Conservation (phyloP, 495 filamentous ascomycete species). For the Penicillium odoratum region DNA sequence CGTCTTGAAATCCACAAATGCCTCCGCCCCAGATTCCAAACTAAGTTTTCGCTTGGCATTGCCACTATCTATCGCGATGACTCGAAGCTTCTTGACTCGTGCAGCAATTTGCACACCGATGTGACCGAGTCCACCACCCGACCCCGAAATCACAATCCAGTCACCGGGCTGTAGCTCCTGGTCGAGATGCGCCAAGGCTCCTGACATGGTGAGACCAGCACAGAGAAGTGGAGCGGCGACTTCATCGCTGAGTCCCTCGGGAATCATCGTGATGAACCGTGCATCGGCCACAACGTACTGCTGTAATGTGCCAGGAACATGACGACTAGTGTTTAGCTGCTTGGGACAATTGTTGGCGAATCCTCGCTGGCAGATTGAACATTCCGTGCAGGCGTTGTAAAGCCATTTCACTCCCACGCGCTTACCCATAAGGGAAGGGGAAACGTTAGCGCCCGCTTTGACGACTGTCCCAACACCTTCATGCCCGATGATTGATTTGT, state of each 20-base stretch:
- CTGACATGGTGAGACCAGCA: constrained; percentile 35
- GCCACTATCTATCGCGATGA: constrained; percentile 37
- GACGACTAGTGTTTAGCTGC: constrained; percentile 36
- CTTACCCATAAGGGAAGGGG: constrained; percentile 22
- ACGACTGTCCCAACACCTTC: constrained; percentile 39
- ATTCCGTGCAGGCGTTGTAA: constrained; percentile 34
- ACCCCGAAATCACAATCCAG: constrained; percentile 36
- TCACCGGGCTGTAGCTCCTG: constrained; percentile 25
- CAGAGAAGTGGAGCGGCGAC: constrained; percentile 38
- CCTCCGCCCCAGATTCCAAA: constrained; percentile 30
- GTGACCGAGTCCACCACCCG: constrained; percentile 39
- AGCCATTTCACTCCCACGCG: constrained; percentile 45
- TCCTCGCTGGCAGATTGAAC: constrained; percentile 35
- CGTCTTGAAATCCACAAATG: constrained; percentile 31
- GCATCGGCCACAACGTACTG: constrained; percentile 36
- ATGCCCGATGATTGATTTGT: constrained; percentile 37
- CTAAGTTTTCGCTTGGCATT: constrained; percentile 32
- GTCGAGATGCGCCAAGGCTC: constrained; percentile 27
- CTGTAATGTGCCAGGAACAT: constrained; percentile 41
- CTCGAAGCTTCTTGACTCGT: constrained; percentile 27
- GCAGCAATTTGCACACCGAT: constrained; percentile 37
- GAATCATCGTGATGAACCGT: constrained; percentile 30
- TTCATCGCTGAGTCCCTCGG: constrained; percentile 26
- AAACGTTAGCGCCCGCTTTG: constrained; percentile 22
- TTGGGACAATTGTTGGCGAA: constrained; percentile 31